phyloP scores from a whole-genome alignment of 2,329 filamentous ascomycete genomes.

The Xylaria polymorpha region DNA sequence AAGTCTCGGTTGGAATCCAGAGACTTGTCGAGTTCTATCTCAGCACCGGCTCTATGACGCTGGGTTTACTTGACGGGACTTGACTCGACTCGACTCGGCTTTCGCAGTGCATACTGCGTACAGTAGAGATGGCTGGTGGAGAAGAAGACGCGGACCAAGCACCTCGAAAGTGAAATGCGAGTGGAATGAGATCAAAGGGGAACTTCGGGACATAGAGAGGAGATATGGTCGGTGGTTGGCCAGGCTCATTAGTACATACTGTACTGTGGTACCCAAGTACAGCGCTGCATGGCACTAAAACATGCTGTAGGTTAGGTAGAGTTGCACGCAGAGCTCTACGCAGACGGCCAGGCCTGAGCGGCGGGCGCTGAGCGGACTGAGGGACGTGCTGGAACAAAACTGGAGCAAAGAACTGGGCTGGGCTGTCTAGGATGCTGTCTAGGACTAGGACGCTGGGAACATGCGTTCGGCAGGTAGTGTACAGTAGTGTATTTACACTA shows the following conservation, averaged over 20 bases:
- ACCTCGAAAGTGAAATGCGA: slow-evolving; percentile 38
- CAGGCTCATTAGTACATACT: too few relatives aligned
- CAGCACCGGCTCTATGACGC: slow-evolving; percentile 26
- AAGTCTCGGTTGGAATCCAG: slow-evolving; percentile 7
- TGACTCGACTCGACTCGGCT: slow-evolving; percentile 21
- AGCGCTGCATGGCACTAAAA: not conserved
- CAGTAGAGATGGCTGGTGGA: slow-evolving; percentile 32
- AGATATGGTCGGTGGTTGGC: slow-evolving; percentile 40
- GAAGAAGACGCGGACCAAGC: slow-evolving; percentile 31
- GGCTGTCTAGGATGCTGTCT: not conserved
- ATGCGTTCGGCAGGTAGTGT: slow-evolving; percentile 8
- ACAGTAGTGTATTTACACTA: not conserved
- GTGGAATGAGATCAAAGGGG: slow-evolving; percentile 36
- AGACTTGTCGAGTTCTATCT: slow-evolving; percentile 9
- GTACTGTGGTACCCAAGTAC: not conserved
- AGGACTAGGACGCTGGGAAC: not conserved
- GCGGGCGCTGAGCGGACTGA: not conserved
- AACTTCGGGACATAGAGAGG: slow-evolving; percentile 32
- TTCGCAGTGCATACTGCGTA: slow-evolving; percentile 28
- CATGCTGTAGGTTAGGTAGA: not conserved
- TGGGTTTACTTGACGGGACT: slow-evolving; percentile 24
- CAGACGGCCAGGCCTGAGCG: slow-evolving; percentile 2
- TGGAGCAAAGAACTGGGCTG: not conserved
- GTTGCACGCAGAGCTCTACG: not conserved
- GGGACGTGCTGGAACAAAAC: slow-evolving; percentile 5